Percentiles rank a stretch among this genome's conserved stretches.
Evolutionary conservation across 208 protist genomes (phyloP).

Genomic region (Crithidia thermophila): DNA sequence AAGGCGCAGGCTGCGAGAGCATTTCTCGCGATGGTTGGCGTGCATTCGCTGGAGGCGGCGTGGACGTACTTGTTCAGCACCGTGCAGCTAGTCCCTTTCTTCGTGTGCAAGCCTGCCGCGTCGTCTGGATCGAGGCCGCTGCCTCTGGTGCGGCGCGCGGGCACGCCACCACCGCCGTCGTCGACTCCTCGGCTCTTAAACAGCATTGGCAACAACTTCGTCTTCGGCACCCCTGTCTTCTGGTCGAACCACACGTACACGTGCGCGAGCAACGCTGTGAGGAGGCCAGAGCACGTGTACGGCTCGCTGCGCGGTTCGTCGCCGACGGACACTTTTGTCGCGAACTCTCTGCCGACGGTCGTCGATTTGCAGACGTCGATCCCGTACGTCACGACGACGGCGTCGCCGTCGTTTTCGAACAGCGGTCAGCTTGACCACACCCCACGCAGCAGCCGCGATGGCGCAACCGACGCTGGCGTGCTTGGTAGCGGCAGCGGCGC

Average conservation of each 20-base stretch:
- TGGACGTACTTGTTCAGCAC: constrained; percentile 53
- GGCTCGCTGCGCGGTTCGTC: constrained; percentile 23
- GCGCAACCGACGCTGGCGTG: neutral
- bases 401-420: constrained; percentile 23
- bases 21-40: constrained; percentile 43
- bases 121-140: neutral
- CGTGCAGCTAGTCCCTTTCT: constrained; percentile 42
- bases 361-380: constrained; percentile 13
- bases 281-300: neutral
- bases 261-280: neutral
- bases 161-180: constrained; percentile 4
- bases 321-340: constrained; percentile 1
- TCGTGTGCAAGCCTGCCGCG: constrained; percentile 13
- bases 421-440: neutral
- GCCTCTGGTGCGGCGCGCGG: neutral
- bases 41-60: constrained; percentile 44
- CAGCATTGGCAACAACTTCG: constrained; percentile 22
- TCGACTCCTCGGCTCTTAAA: neutral
- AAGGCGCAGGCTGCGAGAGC: constrained; percentile 25
- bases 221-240: constrained; percentile 33
- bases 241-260: constrained; percentile 32
- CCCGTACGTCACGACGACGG: constrained; percentile 21
- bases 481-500: neutral
- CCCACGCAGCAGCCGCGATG: constrained; percentile 2
- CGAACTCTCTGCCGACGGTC: neutral